These are phyloP conservation scores for Micractinium sp. DNA, from an alignment of 139 green algal genomes.

Conservation along the genomic window DNA sequence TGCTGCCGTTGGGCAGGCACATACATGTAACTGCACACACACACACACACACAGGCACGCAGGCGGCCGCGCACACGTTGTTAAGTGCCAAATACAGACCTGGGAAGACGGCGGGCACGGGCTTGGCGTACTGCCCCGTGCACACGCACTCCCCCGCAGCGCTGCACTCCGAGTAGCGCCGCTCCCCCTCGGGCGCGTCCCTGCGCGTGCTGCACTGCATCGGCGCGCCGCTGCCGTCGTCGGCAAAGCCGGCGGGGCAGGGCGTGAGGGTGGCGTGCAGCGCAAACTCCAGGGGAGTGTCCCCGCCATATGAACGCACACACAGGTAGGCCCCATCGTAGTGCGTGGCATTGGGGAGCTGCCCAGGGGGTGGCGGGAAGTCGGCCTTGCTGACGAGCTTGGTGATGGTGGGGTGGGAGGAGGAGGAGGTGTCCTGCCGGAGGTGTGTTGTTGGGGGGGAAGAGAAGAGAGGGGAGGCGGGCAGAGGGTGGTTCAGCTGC, in stretches of 20 bases:
- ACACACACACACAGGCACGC: neutral
- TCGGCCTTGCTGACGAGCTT: slow-evolving; percentile 8
- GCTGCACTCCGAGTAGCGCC: slow-evolving; percentile 48
- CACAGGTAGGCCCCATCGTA: slow-evolving; percentile 55
- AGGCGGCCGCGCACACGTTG: neutral
- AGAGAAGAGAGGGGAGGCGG: neutral
- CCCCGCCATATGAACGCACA: slow-evolving; percentile 46
- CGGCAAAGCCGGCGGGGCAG: slow-evolving; percentile 46
- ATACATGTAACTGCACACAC: too few species aligned
- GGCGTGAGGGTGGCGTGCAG: slow-evolving; percentile 33
- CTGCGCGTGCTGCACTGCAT: slow-evolving; percentile 42
- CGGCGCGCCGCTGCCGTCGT: slow-evolving; percentile 8
- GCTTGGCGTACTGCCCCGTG: slow-evolving; percentile 45
- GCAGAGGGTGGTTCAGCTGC: neutral
- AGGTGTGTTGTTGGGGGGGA: neutral
- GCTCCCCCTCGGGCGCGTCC: slow-evolving; percentile 27
- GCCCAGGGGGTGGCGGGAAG: neutral
- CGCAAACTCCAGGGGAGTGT: slow-evolving; percentile 19
- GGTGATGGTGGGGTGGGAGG: slow-evolving; percentile 14
- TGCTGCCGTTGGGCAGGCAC: too few species aligned
- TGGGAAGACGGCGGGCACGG: slow-evolving; percentile 43
- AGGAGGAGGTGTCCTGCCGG: slow-evolving; percentile 10
- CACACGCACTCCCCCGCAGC: slow-evolving; percentile 49
- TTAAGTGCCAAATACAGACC: neutral
- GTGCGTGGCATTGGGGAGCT: neutral